Evolutionary conservation across 2,329 filamentous ascomycete species (phyloP).

Genomic region (Phaeoacremonium minimum): DNA sequence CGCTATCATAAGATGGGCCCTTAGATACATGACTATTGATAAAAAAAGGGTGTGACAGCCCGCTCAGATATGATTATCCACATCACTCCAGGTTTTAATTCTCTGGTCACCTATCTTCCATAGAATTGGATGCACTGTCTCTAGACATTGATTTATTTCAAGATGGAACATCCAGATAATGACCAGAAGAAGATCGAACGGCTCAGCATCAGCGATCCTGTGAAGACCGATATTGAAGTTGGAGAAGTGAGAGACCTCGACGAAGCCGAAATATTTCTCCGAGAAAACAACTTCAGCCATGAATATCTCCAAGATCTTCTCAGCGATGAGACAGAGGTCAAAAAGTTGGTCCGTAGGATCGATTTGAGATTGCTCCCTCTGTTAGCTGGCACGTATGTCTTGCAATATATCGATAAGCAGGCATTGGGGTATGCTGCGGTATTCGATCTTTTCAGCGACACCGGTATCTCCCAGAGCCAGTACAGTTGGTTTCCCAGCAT

Average conservation of each 20-base stretch:
- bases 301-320: constrained; percentile 27
- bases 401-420: constrained; percentile 55
- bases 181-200: too few species aligned
- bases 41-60: too few species aligned
- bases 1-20: too few species aligned
- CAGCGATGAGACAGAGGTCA: constrained; percentile 27
- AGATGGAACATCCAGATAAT: too few species aligned
- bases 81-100: too few species aligned
- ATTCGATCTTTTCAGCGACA: constrained; percentile 48
- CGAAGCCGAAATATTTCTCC: constrained; percentile 10
- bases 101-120: too few species aligned
- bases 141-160: too few species aligned
- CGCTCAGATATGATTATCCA: too few species aligned
- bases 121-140: too few species aligned
- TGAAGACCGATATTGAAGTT: too few species aligned
- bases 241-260: constrained; percentile 9
- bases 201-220: too few species aligned
- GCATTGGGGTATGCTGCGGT: constrained; percentile 50
- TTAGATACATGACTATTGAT: too few species aligned
- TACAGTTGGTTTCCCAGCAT: constrained; percentile 53
- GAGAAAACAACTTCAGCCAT: constrained; percentile 8
- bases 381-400: constrained; percentile 41
- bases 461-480: constrained; percentile 37
- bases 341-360: constrained; percentile 34
- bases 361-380: constrained; percentile 47